Percentiles rank a stretch among this genome's conserved stretches.
These are phyloP conservation scores for Ophiocordyceps camponoti-saundersi DNA, from an alignment of 2,329 filamentous ascomycete genomes.

Conservation along the genomic window DNA sequence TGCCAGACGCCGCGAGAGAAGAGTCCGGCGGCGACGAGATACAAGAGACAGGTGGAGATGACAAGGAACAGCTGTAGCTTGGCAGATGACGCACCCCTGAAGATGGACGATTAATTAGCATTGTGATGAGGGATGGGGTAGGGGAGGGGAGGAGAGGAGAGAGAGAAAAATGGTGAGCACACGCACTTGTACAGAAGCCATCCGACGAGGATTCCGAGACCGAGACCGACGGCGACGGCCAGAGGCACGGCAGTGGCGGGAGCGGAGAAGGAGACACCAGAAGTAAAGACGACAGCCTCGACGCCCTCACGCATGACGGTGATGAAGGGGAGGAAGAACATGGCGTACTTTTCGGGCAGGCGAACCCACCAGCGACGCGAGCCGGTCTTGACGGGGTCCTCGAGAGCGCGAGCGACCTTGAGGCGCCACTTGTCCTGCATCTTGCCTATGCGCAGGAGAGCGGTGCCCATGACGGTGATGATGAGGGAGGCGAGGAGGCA, in stretches of 20 bases:
- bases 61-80: constrained; percentile 60
- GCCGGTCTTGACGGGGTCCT: constrained; percentile 29
- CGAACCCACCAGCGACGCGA: constrained; percentile 34
- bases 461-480: constrained; percentile 67
- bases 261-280: constrained; percentile 61
- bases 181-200: constrained; percentile 58
- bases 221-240: constrained; percentile 54
- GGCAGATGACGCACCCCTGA: constrained; percentile 23
- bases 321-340: constrained; percentile 76
- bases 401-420: constrained; percentile 58
- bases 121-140: too few relatives aligned
- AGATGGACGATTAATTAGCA: neutral
- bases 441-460: constrained; percentile 65
- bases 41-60: constrained; percentile 64
- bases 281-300: constrained; percentile 74
- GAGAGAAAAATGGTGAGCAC: too few relatives aligned
- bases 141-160: too few relatives aligned
- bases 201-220: constrained; percentile 49
- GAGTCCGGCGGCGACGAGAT: constrained; percentile 68
- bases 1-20: constrained; percentile 65
- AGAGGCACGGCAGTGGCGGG: constrained; percentile 65
- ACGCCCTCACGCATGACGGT: constrained; percentile 77
- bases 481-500: constrained; percentile 59
- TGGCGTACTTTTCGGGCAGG: constrained; percentile 61
- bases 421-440: constrained; percentile 77